These are phyloP conservation scores for Graphilbum fragrans DNA, from an alignment of 2,329 filamentous ascomycete genomes.

Conservation along the genomic window DNA sequence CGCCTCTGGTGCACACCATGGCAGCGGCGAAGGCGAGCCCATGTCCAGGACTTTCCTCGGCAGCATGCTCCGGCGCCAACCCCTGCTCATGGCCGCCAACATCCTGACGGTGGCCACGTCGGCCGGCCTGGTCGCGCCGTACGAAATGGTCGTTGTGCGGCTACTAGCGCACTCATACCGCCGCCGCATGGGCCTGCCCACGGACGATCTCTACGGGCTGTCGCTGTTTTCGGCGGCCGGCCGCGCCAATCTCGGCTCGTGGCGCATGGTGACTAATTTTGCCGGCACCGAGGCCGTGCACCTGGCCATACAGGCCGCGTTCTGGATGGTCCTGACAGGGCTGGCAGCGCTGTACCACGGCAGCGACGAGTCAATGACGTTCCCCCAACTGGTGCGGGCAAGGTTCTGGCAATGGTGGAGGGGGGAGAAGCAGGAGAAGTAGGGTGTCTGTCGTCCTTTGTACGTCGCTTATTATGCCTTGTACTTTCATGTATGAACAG, in stretches of 20 bases:
- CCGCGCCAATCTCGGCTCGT: conserved; percentile 19
- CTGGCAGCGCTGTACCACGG: conserved; percentile 12
- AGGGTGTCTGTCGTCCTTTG: too few relatives aligned
- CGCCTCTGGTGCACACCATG: neutral
- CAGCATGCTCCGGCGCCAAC: conserved; percentile 38
- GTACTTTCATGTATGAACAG: too few relatives aligned
- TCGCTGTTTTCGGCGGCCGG: conserved; percentile 17
- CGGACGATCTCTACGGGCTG: conserved; percentile 24
- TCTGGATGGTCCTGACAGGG: conserved; percentile 30
- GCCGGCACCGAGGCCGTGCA: conserved; percentile 32
- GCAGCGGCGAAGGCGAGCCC: neutral
- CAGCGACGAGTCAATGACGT: conserved; percentile 5
- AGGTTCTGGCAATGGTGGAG: conserved; percentile 13
- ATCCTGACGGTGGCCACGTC: conserved; percentile 31
- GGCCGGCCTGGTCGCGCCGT: conserved; percentile 30
- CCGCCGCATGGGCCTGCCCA: conserved; percentile 22
- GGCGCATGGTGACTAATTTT: conserved; percentile 30
- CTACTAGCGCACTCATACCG: conserved; percentile 30
- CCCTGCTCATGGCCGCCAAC: conserved; percentile 32
- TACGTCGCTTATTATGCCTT: too few relatives aligned
- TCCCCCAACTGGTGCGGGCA: conserved; percentile 10
- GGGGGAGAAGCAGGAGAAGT: neutral
- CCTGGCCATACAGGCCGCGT: conserved; percentile 28
- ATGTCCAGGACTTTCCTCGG: too few relatives aligned
- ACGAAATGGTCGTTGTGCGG: conserved; percentile 33